These are phyloP conservation scores for Rhodamnia argentea DNA, from an alignment of 345 rosid genomes.

Conservation along the genomic window DNA sequence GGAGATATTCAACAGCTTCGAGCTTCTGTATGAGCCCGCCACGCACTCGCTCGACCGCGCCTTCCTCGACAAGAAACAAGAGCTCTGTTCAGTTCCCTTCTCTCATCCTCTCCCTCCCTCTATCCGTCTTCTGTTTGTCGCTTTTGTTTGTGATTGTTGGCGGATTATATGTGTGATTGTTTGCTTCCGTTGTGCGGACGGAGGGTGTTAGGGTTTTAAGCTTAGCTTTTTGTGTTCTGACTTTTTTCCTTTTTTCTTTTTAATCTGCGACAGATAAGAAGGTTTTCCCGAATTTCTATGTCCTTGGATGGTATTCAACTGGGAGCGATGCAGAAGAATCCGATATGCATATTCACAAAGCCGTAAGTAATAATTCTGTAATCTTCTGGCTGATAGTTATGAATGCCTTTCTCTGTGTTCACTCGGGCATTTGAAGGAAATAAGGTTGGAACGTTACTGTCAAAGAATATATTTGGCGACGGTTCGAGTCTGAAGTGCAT, in stretches of 20 bases:
- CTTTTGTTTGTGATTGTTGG: background rate
- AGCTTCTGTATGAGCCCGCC: constrained; percentile 68
- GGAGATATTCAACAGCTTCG: constrained; percentile 97
- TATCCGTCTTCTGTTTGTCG: background rate
- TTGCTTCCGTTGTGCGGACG: background rate
- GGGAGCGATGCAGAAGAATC: constrained; percentile 85
- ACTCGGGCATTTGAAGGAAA: background rate
- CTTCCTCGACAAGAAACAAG: constrained; percentile 95
- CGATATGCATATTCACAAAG: constrained; percentile 89
- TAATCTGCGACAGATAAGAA: constrained; percentile 52
- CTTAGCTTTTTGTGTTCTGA: background rate
- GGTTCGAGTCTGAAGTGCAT: background rate
- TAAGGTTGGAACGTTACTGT: background rate
- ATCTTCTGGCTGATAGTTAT: background rate
- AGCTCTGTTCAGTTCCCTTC: constrained; percentile 46
- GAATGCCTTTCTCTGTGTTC: background rate
- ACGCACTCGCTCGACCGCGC: constrained; percentile 68
- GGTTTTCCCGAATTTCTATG: constrained; percentile 82
- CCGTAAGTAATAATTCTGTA: constrained; percentile 33
- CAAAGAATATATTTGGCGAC: background rate
- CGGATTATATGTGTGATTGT: background rate
- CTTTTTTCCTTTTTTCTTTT: background rate
- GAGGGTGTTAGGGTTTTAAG: background rate
- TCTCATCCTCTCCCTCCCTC: background rate
- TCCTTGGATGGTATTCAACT: constrained; percentile 94